These are phyloP conservation scores for Diaporthe amygdali DNA, from an alignment of 2,329 filamentous ascomycete species.

Conservation along the genomic window DNA sequence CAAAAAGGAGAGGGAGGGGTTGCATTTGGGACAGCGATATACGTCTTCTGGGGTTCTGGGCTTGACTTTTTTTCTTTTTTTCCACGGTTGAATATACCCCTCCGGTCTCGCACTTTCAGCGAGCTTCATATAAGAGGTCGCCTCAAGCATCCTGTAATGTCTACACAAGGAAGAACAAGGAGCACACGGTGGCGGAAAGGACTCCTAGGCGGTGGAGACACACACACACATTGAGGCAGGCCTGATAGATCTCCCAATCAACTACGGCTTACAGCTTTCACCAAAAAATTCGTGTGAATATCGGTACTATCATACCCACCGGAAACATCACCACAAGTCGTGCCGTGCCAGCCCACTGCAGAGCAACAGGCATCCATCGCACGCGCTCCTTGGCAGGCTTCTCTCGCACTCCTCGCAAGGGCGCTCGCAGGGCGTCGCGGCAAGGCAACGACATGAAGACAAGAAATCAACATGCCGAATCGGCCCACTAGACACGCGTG, in stretches of 20 bases:
- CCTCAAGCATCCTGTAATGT: slow-evolving; percentile 5
- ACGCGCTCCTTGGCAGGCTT: not conserved
- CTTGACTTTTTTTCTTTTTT: not conserved
- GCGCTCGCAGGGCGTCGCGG: not conserved
- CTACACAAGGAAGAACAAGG: not conserved
- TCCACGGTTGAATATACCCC: not conserved
- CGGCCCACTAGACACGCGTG: not conserved
- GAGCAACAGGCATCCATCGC: not conserved
- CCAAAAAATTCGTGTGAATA: not conserved
- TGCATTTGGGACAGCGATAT: not conserved
- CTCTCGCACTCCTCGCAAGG: not conserved
- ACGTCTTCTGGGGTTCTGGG: not conserved
- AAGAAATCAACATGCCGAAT: not conserved
- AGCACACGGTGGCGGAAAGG: not conserved
- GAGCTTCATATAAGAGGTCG: not conserved
- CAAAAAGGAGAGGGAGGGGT: not conserved
- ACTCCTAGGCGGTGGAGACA: not conserved
- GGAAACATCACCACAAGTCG: not conserved
- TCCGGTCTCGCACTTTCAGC: slow-evolving; percentile 9
- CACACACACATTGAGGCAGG: slow-evolving; percentile 8
- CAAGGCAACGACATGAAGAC: not conserved
- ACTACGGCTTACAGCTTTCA: not conserved
- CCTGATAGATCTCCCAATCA: slow-evolving; percentile 25
- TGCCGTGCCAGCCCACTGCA: not conserved
- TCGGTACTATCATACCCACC: too few relatives aligned